Evolutionary conservation across 2,329 filamentous ascomycete species (phyloP), one percentile per base, ranked within the genome.

Genomic region (Aureobasidium leucospermi): DNA sequence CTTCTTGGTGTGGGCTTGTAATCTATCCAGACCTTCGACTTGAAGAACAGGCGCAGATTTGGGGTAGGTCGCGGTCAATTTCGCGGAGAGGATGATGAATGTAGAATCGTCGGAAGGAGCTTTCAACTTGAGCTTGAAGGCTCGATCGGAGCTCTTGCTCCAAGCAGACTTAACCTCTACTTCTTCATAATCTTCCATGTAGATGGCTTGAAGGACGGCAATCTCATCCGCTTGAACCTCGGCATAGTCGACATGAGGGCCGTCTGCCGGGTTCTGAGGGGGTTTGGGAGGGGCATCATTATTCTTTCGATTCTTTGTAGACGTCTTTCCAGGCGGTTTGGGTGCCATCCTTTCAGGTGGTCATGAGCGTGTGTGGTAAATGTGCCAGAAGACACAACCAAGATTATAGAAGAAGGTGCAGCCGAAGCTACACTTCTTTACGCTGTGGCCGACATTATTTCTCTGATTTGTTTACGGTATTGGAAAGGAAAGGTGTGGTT

Each of bases 141-240:
- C 82, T 15, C 90, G 87, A 69, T 96, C 80, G 39, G 80, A 89
- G 4, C 87, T 85, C 83, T 90, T 88, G 79, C 95, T 91, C 93
- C 93, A 97, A 42, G 91, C 92, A 65, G 84, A 81, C 61, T 82
- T 82, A 53, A 83, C 82, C 68, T 87, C 83, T 67, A 90, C 83
- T 70, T 87, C 85, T 66, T 87, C 80, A 69, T 90, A 96, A 69
- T 96, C 92, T 61, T 96, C 90, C 65, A 86, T 87, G 70, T 94
- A 97, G 52, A 97, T 95, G 43, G 93, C 89, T 67, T 88, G 82
- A 61, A 97, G 79, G 46, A 86, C 93, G 70, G 94, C 83, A 60
- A 96, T 80, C 76, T 97, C 94, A 70, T 96, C 89, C 68, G 88
- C 81, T 75, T 97, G 94, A 36, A 89, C 85, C 74, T 95, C 88